Conservation (phyloP, 2,329 filamentous ascomycete species). For the Cercospora sp. region DNA sequence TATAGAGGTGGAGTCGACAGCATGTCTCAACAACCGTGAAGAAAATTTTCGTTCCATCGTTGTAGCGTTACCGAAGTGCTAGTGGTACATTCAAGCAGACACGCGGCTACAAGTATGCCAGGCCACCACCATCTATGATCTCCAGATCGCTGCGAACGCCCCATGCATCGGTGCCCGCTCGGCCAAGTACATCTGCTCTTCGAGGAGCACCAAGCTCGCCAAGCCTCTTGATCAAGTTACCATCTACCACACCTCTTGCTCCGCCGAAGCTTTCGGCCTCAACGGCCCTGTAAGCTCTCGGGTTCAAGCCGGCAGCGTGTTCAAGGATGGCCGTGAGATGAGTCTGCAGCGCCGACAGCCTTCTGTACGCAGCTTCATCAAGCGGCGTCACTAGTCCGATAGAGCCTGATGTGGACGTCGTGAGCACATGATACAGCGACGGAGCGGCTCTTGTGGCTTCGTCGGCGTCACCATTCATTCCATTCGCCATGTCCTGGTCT, state of each 20-base stretch:
- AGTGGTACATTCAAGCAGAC: not conserved
- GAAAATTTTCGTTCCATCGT: not conserved
- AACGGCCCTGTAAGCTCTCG: slow-evolving; percentile 67
- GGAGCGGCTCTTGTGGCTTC: slow-evolving; percentile 19
- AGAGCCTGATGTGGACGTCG: slow-evolving; percentile 73
- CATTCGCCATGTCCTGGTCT: slow-evolving; percentile 23
- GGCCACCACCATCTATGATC: slow-evolving; percentile 62
- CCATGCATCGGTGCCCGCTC: slow-evolving; percentile 68
- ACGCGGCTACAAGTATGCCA: slow-evolving; percentile 47
- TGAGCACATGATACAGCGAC: slow-evolving; percentile 58
- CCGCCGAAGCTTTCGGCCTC: slow-evolving; percentile 48
- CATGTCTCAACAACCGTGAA: not conserved
- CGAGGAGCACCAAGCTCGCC: slow-evolving; percentile 71
- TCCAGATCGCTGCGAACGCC: slow-evolving; percentile 71
- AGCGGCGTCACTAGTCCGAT: slow-evolving; percentile 76
- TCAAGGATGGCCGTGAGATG: slow-evolving; percentile 76
- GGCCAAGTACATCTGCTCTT: slow-evolving; percentile 69
- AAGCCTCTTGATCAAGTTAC: slow-evolving; percentile 72
- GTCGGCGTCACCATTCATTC: slow-evolving; percentile 36
- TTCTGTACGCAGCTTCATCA: slow-evolving; percentile 76
- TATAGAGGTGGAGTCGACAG: not conserved
- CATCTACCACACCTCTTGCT: slow-evolving; percentile 73
- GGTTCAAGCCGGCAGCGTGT: slow-evolving; percentile 78
- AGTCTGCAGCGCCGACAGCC: slow-evolving; percentile 76
- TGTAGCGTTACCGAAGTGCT: not conserved